Evolutionary conservation across 1,284 basidiomycete genomes (phyloP).

Genomic region (Ganoderma boninense): DNA sequence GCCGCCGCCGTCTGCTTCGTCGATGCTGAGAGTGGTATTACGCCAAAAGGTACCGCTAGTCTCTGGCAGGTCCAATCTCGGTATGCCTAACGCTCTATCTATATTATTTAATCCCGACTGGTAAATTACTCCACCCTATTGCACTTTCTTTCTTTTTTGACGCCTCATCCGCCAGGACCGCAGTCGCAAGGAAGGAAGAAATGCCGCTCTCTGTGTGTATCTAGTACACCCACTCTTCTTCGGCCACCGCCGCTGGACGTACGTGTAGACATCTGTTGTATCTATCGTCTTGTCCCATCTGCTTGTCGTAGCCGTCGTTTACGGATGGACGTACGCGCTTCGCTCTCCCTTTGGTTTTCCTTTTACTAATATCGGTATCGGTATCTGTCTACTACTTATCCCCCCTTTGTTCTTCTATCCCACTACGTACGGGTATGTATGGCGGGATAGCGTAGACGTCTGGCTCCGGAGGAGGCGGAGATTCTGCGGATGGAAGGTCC

Average conservation of each 20-base stretch:
- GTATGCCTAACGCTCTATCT: slow-evolving; percentile 17
- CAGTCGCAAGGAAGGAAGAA: slow-evolving; percentile 22
- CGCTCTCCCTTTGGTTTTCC: not conserved
- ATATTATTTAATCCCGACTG: slow-evolving; percentile 26
- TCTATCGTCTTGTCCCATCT: slow-evolving; percentile 15
- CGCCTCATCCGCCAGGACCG: not conserved
- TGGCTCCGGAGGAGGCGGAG: not conserved
- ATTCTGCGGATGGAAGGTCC: not conserved
- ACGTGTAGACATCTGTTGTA: slow-evolving; percentile 12
- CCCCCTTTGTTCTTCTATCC: not conserved
- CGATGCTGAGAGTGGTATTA: slow-evolving; percentile 20
- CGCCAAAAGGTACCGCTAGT: slow-evolving; percentile 28
- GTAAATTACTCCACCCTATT: slow-evolving; percentile 8
- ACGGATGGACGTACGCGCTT: not conserved
- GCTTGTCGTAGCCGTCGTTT: not conserved
- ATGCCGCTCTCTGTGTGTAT: slow-evolving; percentile 2
- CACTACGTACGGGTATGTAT: not conserved
- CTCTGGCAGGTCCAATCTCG: slow-evolving; percentile 30
- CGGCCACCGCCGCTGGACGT: not conserved
- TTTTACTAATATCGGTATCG: not conserved
- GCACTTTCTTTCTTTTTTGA: no score
- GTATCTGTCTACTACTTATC: slow-evolving; percentile 8
- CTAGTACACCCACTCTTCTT: slow-evolving; percentile 5
- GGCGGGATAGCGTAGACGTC: not conserved
- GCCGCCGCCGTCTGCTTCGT: not conserved